Conservation (phyloP, 805 yeast genomes). For the Cyberlindnera xylosilytica region DNA sequence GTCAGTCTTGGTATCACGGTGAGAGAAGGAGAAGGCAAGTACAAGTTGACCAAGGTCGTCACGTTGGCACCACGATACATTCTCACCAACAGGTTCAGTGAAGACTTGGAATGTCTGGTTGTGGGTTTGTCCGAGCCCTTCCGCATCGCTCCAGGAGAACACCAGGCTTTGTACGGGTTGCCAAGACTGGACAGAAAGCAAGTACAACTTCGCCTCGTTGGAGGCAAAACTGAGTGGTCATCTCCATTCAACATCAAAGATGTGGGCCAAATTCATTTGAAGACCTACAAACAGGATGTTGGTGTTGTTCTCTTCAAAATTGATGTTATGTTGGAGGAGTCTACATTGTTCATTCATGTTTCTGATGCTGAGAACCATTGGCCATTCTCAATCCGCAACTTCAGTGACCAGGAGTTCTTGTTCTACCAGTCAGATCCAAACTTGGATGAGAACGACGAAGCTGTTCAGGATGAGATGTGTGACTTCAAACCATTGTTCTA, state of each 20-base stretch:
- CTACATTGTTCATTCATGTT: constrained; percentile 75
- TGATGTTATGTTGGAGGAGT: constrained; percentile 73
- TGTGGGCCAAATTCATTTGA: constrained; percentile 76
- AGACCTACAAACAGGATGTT: constrained; percentile 57
- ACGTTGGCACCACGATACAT: constrained; percentile 82
- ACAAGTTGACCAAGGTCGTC: constrained; percentile 71
- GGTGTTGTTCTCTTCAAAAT: constrained; percentile 72
- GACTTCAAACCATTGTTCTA: constrained; percentile 77
- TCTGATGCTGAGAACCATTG: constrained; percentile 72
- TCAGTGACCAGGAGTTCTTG: constrained; percentile 80
- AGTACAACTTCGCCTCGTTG: constrained; percentile 55
- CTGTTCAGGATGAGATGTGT: constrained; percentile 43
- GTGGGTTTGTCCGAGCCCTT: constrained; percentile 57
- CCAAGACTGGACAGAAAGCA: constrained; percentile 57
- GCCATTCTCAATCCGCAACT: constrained; percentile 93
- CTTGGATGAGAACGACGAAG: constrained; percentile 62
- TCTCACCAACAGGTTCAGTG: constrained; percentile 56
- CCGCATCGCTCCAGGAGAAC: constrained; percentile 43
- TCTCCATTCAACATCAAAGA: constrained; percentile 84
- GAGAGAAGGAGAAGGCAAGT: constrained; percentile 83
- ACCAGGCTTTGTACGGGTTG: constrained; percentile 63
- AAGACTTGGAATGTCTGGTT: constrained; percentile 59
- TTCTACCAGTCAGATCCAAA: constrained; percentile 84
- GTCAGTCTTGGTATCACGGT: constrained; percentile 73
- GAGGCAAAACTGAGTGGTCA: constrained; percentile 67